Percentiles rank a stretch among this genome's conserved stretches.
These are phyloP conservation scores for Albatrellus sp. DNA, from an alignment of 1,284 basidiomycete genomes.

Conservation along the genomic window DNA sequence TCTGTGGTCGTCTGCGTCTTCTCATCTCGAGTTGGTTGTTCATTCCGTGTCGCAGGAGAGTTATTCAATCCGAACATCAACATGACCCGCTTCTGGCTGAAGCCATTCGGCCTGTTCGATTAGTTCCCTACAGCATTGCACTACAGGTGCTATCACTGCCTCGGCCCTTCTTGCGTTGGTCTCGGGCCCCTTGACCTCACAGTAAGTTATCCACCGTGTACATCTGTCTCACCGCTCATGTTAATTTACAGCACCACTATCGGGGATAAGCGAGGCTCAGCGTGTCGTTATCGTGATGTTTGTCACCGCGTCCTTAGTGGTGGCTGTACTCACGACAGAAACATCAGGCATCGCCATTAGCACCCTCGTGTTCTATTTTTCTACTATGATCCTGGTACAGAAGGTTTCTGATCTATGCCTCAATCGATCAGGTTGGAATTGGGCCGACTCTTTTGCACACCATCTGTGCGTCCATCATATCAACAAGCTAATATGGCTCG, in stretches of 20 bases:
- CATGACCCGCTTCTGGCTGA: constrained; percentile 49
- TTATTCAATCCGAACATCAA: constrained; percentile 65
- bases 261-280: constrained; percentile 35
- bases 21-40: constrained; percentile 65
- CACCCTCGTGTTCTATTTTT: constrained; percentile 32
- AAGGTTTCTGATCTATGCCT: neutral
- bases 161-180: constrained; percentile 50
- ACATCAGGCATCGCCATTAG: constrained; percentile 58
- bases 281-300: constrained; percentile 69
- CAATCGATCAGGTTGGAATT: constrained; percentile 40
- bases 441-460: constrained; percentile 54
- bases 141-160: constrained; percentile 54
- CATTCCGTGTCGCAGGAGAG: constrained; percentile 59
- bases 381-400: too few species aligned
- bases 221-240: neutral
- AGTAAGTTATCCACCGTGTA: constrained; percentile 23
- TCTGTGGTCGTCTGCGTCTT: constrained; percentile 47
- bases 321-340: constrained; percentile 63
- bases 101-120: constrained; percentile 45
- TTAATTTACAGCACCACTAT: constrained; percentile 28
- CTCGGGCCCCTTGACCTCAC: constrained; percentile 43
- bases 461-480: constrained; percentile 35
- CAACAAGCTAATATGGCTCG: too few species aligned
- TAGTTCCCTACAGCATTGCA: constrained; percentile 48
- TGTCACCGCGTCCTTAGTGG: constrained; percentile 44